Base-by-base conservation (phyloP, 1,284 basidiomycete species). In the Somion occarium region DNA sequence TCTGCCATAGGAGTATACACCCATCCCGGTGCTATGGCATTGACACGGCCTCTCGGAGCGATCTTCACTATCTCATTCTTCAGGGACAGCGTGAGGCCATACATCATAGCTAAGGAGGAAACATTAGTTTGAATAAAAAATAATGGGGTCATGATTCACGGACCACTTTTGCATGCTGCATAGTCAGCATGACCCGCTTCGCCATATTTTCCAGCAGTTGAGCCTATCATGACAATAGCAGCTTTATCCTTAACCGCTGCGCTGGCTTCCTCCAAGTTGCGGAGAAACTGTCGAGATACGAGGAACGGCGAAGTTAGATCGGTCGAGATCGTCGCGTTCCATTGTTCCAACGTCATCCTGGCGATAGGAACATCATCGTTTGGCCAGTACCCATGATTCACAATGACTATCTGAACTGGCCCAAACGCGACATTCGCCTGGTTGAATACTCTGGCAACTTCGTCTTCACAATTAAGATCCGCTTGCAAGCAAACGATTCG, bases 61-160 rank as follows among this genome's bases (percentile, higher is more conserved):
- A 88, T 81, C 64, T 80, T 79, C 25, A 90, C 86, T 51, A 90
- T 89, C 65, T 91, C 88, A 62, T 89, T 90, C 67, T 90, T 89
- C 55, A 90, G 71, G 2, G 81, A 75, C 54, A 83, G 69, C 1
- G 80, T 79, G 38, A 90, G 64, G 1, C 87, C 88, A 54, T 87
- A 83, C 83, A 88, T 88, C 70, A 91, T 74, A 1, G 80, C 87
- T 80, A 52, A 9, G 59, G 34, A 52, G 47, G 44, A 64, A 51
- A 44, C 24, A n/a, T 56, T 9, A 48, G 42, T 27, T 30, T 30
- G 1, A 45, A 23, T 19, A 30, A 15, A 34, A 18, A 13, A 45
- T 22, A 34, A 20, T 11, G 37, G 43, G 12, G 25, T 39, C 15
- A 50, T 30, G 43, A 42, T 49, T 43, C 51, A 57, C 71, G 46